Evolutionary conservation across 768 basidiomycete species (phyloP).

Genomic region (Termitomyces sp.): DNA sequence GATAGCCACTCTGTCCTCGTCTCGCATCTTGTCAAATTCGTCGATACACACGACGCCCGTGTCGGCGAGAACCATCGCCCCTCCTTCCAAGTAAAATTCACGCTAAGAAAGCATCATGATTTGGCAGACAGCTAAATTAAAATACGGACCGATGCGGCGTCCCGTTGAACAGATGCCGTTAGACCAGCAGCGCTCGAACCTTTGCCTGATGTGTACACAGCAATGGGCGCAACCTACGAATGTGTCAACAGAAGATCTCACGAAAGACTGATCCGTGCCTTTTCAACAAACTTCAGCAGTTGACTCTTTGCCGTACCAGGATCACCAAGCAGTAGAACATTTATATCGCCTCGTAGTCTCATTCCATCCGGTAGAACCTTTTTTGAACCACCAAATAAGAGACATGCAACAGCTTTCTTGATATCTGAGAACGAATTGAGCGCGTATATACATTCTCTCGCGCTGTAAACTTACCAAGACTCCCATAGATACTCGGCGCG

Average conservation of each 20-base stretch:
- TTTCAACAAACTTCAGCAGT: constrained; percentile 97
- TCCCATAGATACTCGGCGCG: constrained; percentile 95
- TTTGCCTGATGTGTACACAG: constrained; percentile 98
- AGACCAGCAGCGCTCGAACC: constrained; percentile 98
- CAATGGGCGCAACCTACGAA: constrained; percentile 88
- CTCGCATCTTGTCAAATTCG: constrained; percentile 99
- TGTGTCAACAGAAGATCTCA: not conserved
- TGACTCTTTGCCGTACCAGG: constrained; percentile 99
- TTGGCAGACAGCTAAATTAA: not conserved
- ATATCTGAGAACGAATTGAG: constrained; percentile 59
- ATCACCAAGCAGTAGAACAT: constrained; percentile 93
- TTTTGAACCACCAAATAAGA: constrained; percentile 97
- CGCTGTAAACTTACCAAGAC: constrained; percentile 55
- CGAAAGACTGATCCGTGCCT: constrained; percentile 35
- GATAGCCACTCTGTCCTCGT: constrained; percentile 97
- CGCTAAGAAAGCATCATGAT: constrained; percentile 44
- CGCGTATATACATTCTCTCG: not conserved
- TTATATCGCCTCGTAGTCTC: constrained; percentile 95
- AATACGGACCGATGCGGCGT: constrained; percentile 74
- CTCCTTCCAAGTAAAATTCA: constrained; percentile 98
- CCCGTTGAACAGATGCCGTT: constrained; percentile 95
- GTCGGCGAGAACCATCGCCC: constrained; percentile 98
- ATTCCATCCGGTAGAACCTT: constrained; percentile 97
- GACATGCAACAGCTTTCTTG: constrained; percentile 94
- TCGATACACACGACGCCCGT: constrained; percentile 99